Evolutionary conservation across 495 filamentous ascomycete species (phyloP), one percentile per base, ranked within the genome.

Genomic region (Pseudevernia furfuracea): DNA sequence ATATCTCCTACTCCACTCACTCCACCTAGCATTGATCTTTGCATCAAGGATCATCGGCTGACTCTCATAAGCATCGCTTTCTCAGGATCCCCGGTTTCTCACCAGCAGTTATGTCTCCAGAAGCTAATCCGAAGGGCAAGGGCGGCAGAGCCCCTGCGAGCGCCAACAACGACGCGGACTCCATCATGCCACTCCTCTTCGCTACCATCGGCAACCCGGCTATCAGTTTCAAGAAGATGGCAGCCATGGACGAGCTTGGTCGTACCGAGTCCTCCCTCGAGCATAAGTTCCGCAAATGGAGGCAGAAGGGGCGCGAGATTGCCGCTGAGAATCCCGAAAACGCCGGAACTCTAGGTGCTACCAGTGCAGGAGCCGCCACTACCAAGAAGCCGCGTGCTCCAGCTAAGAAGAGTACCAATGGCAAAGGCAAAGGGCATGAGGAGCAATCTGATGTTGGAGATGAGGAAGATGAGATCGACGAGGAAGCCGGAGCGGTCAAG

Each of bases 201-300:
- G 64, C 64, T 21, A 53, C 64, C 4, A 58, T 60, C 14, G 32
- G 43, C 44, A 61, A 57, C 19, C 39, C 36, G 21, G 12, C 19
- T 21, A 38, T 57, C 37, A 66, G 60, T 46, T 57, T 59, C 59
- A 56, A 62, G 52, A 57, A 32, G 4, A 66, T 66, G 64, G 64
- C 64, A 21, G 59, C 59, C 17, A 44, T 66, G 36, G 60, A 66
- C 46, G 30, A 44, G 36, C 34, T 63, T 4, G 37, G 39, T 14
- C 64, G 60, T 38, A 62, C 46, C 3, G 32, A 34, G 6, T 38
- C 58, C 23, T 39, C 49, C n/a, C 38, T 58, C 39, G 62, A 64
- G 53, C 62, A 64, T 9, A 38, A 48, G 19, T 58, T 64, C n/a
- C 62, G 62, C 62, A 58, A 64, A 32, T 41, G 46, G 38, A 58